Conservation (phyloP, 1,284 basidiomycete species). For the Sporisorium sorghi region DNA sequence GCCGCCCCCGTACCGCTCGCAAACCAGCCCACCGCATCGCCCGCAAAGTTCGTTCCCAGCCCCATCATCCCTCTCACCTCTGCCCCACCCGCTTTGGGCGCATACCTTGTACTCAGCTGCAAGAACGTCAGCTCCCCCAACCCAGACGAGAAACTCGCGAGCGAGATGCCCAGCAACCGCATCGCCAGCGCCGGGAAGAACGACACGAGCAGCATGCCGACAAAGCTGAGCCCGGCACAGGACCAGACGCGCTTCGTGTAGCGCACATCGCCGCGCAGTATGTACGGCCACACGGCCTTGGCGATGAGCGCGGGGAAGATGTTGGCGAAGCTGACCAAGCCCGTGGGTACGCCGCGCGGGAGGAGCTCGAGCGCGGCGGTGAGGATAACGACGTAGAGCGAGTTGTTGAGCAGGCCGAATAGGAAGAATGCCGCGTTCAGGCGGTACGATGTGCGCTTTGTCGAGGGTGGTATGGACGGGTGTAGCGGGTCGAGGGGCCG, state of each 20-base stretch:
- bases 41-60: slow-evolving; percentile 40
- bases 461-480: background rate
- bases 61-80: slow-evolving; percentile 6
- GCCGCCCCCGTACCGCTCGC: slow-evolving; percentile 88
- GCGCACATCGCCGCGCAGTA: slow-evolving; percentile 57
- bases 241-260: slow-evolving; percentile 53
- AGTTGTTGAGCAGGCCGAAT: slow-evolving; percentile 70
- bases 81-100: slow-evolving; percentile 16
- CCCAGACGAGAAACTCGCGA: slow-evolving; percentile 92
- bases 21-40: slow-evolving; percentile 67
- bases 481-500: background rate
- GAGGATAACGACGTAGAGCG: slow-evolving; percentile 88
- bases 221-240: slow-evolving; percentile 70
- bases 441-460: slow-evolving; percentile 25
- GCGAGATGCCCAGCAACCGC: slow-evolving; percentile 84
- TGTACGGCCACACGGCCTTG: slow-evolving; percentile 92
- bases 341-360: slow-evolving; percentile 74
- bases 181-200: slow-evolving; percentile 77
- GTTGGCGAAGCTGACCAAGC: slow-evolving; percentile 83
- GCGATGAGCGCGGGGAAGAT: slow-evolving; percentile 73
- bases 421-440: slow-evolving; percentile 65
- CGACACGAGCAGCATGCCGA: slow-evolving; percentile 76
- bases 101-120: slow-evolving; percentile 83
- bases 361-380: slow-evolving; percentile 95
- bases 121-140: slow-evolving; percentile 94